Evolutionary conservation across 768 basidiomycete genomes (phyloP).

Genomic region (Amanita subjunquillea): DNA sequence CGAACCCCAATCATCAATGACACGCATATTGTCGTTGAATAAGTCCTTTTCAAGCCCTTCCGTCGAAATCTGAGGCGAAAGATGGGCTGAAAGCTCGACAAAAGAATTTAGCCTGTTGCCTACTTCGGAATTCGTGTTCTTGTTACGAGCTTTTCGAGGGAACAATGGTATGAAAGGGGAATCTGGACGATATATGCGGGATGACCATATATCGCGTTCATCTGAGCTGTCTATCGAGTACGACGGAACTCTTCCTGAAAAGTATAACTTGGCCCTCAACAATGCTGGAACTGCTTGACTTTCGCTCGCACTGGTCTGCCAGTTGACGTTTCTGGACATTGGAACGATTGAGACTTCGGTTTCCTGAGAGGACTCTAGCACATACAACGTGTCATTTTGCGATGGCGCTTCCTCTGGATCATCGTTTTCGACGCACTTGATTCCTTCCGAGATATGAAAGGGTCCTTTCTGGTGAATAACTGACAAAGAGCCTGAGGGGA

Average conservation of each 20-base stretch:
- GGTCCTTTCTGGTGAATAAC: not conserved
- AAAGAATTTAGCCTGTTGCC: not conserved
- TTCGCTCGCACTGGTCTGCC: not conserved
- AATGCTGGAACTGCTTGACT: not conserved
- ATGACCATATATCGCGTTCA: not conserved
- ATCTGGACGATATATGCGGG: not conserved
- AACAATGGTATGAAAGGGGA: constrained; percentile 4
- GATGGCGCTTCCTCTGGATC: not conserved
- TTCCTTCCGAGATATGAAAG: not conserved
- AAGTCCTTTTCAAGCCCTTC: constrained; percentile 2
- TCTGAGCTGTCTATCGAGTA: not conserved
- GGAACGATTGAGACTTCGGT: not conserved
- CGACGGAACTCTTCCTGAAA: not conserved
- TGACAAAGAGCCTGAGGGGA: not conserved
- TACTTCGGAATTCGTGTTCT: not conserved
- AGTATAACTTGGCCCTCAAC: not conserved
- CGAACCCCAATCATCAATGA: constrained; percentile 6
- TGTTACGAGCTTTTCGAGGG: not conserved
- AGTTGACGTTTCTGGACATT: not conserved
- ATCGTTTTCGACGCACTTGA: not conserved
- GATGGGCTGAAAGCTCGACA: not conserved
- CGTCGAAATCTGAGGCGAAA: not conserved
- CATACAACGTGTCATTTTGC: constrained; percentile 2
- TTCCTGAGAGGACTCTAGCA: not conserved
- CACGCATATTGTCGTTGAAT: not conserved